Evolutionary conservation across 2,329 filamentous ascomycete genomes (phyloP), one percentile per base, ranked within the genome.

Genomic region (Beauveria australis): DNA sequence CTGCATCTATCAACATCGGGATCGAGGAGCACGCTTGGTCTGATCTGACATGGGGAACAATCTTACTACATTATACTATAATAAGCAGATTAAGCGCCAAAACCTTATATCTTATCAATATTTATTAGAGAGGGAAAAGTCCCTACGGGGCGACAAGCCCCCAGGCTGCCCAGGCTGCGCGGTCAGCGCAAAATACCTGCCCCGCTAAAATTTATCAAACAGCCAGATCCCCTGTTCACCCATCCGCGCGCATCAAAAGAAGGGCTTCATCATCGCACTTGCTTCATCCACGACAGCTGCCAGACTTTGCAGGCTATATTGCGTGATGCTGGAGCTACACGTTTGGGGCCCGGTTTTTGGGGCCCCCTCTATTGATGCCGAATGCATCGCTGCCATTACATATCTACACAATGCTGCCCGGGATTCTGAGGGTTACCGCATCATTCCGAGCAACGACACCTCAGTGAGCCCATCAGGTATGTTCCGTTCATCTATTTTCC

Each of bases 281-380:
- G 18, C 33, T 37, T 51, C 47, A 30, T 57, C 30, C 19, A 26
- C 44, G 19, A 37, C 28, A 48, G 19, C 54, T 10, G 16, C 16
- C 33, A 26, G 22, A 5, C 3, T 16, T 18, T 33, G 22, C 47
- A 22, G 16, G 19, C 19, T 14, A 5, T 14, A 49, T 24, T 47
- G 18, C 37, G 33, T 37, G n/a, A 76, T 75, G 74, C 64, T 76
- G 54, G 84, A 93, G 75, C 83, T 99, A 63, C 89, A 96, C 75
- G 83, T 96, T 69, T 96, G 92, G 88, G 92, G 92, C 54, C 87
- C 91, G 59, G 92, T 90, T 46, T 96, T 96, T 73, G 87, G 86
- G 46, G 83, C 97, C 49, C 88, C 93, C 16, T 97, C 94, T 48
- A 89, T 97, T 68, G 92, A 97, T 69, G 81, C 93, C 51, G 90